Conservation (phyloP, 176 grass and related monocot species). For the Dendrocalamus sinicus region DNA sequence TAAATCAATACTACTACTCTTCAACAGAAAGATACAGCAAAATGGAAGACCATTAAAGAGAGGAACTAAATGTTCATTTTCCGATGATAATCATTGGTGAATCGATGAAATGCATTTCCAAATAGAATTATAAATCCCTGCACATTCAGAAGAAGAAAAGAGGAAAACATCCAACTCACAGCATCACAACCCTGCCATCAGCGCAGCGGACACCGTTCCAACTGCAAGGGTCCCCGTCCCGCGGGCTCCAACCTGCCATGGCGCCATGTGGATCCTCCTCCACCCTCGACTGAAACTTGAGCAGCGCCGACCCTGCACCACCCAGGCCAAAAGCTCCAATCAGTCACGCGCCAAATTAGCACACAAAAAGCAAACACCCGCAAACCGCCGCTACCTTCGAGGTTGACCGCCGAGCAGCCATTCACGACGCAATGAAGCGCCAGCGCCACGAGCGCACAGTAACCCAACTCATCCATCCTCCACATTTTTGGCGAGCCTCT, state of each 20-base stretch:
- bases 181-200: conserved; percentile 63
- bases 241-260: conserved; percentile 70
- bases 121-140: not conserved
- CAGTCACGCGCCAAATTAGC: conserved; percentile 29
- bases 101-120: not conserved
- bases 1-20: not conserved
- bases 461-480: conserved; percentile 50
- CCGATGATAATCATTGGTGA: not conserved
- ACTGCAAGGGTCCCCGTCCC: conserved; percentile 63
- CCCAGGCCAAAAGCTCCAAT: conserved; percentile 10
- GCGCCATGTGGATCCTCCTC: conserved; percentile 68
- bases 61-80: not conserved
- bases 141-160: conserved; percentile 10
- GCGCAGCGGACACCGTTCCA: conserved; percentile 76
- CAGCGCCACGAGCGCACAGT: conserved; percentile 42
- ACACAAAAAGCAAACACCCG: not conserved
- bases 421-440: conserved; percentile 51
- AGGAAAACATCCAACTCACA: conserved; percentile 68
- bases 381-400: conserved; percentile 65
- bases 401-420: conserved; percentile 75
- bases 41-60: conserved; percentile 33
- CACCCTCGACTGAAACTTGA: conserved; percentile 80
- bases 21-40: conserved; percentile 25
- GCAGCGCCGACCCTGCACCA: conserved; percentile 63
- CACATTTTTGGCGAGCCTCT: conserved; percentile 63